Conservation (phyloP, 805 yeast species). For the Metschnikowia kofuensis region DNA sequence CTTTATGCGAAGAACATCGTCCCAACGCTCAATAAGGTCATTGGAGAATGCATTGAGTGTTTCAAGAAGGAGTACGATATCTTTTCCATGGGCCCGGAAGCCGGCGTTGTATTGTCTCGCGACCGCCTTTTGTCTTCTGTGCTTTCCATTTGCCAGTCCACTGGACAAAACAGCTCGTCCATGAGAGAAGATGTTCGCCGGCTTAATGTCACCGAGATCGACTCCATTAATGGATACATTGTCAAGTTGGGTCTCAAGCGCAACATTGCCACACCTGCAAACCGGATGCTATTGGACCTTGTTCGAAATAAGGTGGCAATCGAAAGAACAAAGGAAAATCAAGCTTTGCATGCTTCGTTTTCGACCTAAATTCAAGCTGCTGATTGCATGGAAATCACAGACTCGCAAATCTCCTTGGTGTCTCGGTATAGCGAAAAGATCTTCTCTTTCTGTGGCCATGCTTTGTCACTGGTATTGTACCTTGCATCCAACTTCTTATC, state of each 20-base stretch:
- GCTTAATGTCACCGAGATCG: conserved; percentile 68
- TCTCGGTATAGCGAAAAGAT: conserved; percentile 27
- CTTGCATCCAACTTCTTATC: conserved; percentile 19
- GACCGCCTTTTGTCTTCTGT: conserved; percentile 38
- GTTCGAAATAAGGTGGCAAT: conserved; percentile 39
- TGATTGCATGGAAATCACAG: conserved; percentile 2
- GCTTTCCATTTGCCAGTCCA: conserved; percentile 26
- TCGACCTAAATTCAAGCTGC: neutral
- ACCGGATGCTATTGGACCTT: conserved; percentile 43
- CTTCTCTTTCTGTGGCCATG: conserved; percentile 9
- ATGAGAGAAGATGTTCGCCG: conserved; percentile 66
- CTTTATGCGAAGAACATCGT: conserved; percentile 35
- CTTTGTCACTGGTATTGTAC: conserved; percentile 10
- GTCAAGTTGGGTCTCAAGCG: conserved; percentile 50
- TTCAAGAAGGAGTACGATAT: conserved; percentile 31
- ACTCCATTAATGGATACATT: conserved; percentile 80
- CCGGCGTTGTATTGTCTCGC: conserved; percentile 27
- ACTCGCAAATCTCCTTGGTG: conserved; percentile 23
- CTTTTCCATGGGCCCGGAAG: conserved; percentile 28
- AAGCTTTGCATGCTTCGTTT: conserved; percentile 2
- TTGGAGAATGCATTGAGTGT: conserved; percentile 45
- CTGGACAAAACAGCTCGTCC: conserved; percentile 62
- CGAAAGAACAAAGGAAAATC: conserved; percentile 26
- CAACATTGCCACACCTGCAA: conserved; percentile 44
- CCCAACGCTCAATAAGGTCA: conserved; percentile 37